These are phyloP conservation scores for Coniosporium apollinis DNA, from an alignment of 495 filamentous ascomycete genomes.

Conservation along the genomic window DNA sequence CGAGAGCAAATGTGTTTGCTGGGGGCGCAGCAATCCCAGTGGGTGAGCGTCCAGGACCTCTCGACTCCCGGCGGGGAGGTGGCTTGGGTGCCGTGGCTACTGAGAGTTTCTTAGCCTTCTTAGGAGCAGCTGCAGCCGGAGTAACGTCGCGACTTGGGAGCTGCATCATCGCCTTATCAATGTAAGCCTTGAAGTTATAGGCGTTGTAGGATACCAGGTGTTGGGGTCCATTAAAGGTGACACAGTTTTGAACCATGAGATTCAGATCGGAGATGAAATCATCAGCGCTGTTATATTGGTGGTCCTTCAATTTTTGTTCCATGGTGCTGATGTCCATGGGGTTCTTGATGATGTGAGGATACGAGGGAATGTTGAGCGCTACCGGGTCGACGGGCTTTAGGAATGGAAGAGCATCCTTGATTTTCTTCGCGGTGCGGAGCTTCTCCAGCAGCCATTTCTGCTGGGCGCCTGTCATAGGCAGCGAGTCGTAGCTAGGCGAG, in stretches of 20 bases:
- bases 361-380: slow-evolving; percentile 51
- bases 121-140: slow-evolving; percentile 36
- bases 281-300: slow-evolving; percentile 44
- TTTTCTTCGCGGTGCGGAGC: slow-evolving; percentile 62
- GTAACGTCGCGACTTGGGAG: slow-evolving; percentile 31
- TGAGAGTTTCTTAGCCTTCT: slow-evolving; percentile 38
- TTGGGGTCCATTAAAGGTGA: slow-evolving; percentile 62
- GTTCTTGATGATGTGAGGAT: slow-evolving; percentile 49
- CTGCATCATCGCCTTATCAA: slow-evolving; percentile 39
- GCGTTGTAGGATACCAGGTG: slow-evolving; percentile 54
- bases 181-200: slow-evolving; percentile 41
- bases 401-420: slow-evolving; percentile 57
- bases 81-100: slow-evolving; percentile 17
- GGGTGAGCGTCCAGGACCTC: slow-evolving; percentile 13
- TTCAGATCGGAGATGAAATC: slow-evolving; percentile 55
- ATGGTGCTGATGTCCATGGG: slow-evolving; percentile 76
- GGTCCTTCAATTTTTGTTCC: slow-evolving; percentile 58
- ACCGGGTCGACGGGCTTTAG: slow-evolving; percentile 54
- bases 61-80: slow-evolving; percentile 33
- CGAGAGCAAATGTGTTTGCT: slow-evolving; percentile 53
- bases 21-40: slow-evolving; percentile 15
- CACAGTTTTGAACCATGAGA: slow-evolving; percentile 57
- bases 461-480: slow-evolving; percentile 36
- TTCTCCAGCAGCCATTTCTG: slow-evolving; percentile 36
- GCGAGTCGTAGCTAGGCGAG: slow-evolving; percentile 11